These are phyloP conservation scores for Raffaelea albimanens DNA, from an alignment of 2,329 filamentous ascomycete genomes.

Conservation along the genomic window DNA sequence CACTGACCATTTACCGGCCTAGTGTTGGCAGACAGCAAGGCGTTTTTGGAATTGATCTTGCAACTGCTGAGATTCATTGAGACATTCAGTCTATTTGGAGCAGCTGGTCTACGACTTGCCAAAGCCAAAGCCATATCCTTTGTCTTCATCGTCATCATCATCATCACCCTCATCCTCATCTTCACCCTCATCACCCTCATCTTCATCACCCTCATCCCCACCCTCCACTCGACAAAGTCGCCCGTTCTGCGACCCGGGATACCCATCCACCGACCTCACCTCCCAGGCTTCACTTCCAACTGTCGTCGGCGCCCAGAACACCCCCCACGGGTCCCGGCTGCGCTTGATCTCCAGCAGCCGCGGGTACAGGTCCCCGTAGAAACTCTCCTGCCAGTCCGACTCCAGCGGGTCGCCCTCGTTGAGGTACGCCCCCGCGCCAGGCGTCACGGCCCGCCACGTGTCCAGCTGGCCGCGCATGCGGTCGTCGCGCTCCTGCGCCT, in stretches of 20 bases:
- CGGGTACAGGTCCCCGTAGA: conserved; percentile 24
- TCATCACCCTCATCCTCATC: not conserved
- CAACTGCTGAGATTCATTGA: no score
- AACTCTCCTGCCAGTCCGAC: conserved; percentile 22
- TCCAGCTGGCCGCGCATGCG: conserved; percentile 10
- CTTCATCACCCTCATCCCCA: conserved; percentile 1
- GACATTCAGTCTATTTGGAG: no score
- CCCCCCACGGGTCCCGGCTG: conserved; percentile 24
- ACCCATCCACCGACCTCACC: conserved; percentile 8
- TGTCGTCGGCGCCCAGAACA: conserved; percentile 21
- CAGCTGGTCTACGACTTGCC: no score
- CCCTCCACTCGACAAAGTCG: conserved; percentile 6
- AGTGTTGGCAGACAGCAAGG: no score
- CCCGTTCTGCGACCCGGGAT: conserved; percentile 10
- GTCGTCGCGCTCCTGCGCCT: conserved; percentile 7
- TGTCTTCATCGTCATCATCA: not conserved
- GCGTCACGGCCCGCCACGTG: conserved; percentile 17
- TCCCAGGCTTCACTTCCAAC: conserved; percentile 11
- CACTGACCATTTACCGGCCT: no score
- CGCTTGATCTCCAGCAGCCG: conserved; percentile 26
- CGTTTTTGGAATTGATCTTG: no score
- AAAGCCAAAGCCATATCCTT: no score
- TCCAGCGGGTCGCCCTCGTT: conserved; percentile 32
- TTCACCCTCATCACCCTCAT: not conserved
- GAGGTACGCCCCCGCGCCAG: conserved; percentile 23